phyloP scores from a whole-genome alignment of 345 rosid species.

The Punica granatum region DNA sequence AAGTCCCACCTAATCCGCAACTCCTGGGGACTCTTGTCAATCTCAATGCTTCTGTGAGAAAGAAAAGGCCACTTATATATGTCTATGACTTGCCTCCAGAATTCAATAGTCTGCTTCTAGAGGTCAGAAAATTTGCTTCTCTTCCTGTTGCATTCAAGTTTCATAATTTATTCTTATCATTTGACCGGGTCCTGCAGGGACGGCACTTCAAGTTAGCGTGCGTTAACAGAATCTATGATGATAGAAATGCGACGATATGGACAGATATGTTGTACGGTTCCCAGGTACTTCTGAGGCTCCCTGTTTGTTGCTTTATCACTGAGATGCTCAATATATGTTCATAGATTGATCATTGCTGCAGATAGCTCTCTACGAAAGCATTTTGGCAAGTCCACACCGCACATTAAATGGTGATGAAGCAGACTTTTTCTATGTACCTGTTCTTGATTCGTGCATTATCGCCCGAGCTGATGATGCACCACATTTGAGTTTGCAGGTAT shows the following conservation, averaged over 20 bases:
- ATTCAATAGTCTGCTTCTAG: conserved; percentile 89
- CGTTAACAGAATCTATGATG: conserved; percentile 79
- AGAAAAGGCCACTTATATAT: conserved; percentile 85
- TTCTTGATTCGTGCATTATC: conserved; percentile 94
- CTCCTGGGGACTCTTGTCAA: conserved; percentile 32
- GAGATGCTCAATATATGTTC: background rate
- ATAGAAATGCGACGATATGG: conserved; percentile 74
- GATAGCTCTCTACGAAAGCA: conserved; percentile 93
- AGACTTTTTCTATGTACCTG: conserved; percentile 94
- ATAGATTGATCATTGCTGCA: conserved; percentile 18
- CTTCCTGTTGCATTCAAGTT: conserved; percentile 9
- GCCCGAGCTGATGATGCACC: conserved; percentile 93
- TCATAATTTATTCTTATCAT: conserved; percentile 13
- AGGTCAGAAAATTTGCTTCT: conserved; percentile 44
- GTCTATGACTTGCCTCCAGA: conserved; percentile 91
- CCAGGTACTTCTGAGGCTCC: conserved; percentile 35
- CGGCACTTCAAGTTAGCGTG: conserved; percentile 87
- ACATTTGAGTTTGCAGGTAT: conserved; percentile 70
- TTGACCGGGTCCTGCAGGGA: conserved; percentile 48
- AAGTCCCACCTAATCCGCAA: conserved; percentile 38
- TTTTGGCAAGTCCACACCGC: conserved; percentile 71
- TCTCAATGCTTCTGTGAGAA: conserved; percentile 59
- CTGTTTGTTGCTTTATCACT: background rate
- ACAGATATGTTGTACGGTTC: conserved; percentile 86
- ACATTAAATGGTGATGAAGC: conserved; percentile 95